Percentiles rank a stretch among this genome's conserved stretches.
Evolutionary conservation across 2,329 filamentous ascomycete genomes (phyloP).

Genomic region (Colletotrichum lupini): DNA sequence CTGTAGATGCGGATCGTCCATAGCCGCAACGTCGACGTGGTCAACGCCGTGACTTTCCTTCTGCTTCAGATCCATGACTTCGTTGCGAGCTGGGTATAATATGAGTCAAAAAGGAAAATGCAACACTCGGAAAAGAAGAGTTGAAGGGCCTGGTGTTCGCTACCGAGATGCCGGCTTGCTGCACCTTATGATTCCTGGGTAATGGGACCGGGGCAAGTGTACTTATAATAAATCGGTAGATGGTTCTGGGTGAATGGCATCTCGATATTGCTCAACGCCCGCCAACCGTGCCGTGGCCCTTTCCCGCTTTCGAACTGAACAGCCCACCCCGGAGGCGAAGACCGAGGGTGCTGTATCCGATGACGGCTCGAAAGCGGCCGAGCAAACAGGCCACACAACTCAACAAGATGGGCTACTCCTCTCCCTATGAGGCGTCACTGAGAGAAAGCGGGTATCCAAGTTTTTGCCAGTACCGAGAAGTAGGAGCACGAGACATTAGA

Average conservation of each 20-base stretch:
- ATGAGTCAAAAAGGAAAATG: background rate
- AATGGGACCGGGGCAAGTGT: constrained; percentile 1
- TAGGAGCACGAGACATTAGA: constrained; percentile 7
- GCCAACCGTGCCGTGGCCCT: background rate
- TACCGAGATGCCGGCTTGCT: background rate
- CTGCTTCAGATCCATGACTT: constrained; percentile 21
- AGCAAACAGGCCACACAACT: background rate
- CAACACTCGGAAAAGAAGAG: background rate
- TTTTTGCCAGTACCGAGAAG: background rate
- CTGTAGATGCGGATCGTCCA: constrained; percentile 1
- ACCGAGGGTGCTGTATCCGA: background rate
- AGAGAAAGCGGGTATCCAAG: background rate
- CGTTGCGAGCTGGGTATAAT: too few species aligned
- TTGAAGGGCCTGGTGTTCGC: background rate
- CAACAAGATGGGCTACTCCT: background rate
- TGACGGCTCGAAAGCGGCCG: background rate
- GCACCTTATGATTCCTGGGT: background rate
- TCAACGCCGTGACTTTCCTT: constrained; percentile 14
- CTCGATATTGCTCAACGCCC: background rate
- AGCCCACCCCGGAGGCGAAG: background rate
- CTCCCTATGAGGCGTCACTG: constrained; percentile 5
- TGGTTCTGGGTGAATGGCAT: background rate
- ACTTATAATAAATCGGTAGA: constrained; percentile 8
- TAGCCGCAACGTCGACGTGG: constrained; percentile 1
- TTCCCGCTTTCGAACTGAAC: background rate